Evolutionary conservation across 2,329 filamentous ascomycete genomes (phyloP).

Genomic region (Botrytis tulipae): DNA sequence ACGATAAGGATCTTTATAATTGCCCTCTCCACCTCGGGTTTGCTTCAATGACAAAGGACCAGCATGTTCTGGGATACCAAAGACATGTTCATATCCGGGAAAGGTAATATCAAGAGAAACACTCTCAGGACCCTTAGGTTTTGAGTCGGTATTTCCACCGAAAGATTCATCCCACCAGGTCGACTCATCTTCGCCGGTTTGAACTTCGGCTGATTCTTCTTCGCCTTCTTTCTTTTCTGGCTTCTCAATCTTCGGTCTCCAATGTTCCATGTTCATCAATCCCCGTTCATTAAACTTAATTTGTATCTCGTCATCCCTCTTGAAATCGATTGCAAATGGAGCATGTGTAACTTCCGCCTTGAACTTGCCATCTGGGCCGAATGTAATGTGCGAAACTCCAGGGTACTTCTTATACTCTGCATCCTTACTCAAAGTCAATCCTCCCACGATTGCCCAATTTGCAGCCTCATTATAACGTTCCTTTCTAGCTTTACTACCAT

Average conservation of each 20-base stretch:
- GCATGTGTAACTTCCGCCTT: constrained; percentile 80
- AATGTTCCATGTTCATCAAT: constrained; percentile 90
- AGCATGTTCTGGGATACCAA: constrained; percentile 90
- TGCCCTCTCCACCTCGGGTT: constrained; percentile 83
- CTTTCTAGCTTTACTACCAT: constrained; percentile 81
- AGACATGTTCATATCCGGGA: constrained; percentile 87
- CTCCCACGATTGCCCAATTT: constrained; percentile 82
- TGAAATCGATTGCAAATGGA: constrained; percentile 84
- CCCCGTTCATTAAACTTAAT: constrained; percentile 89
- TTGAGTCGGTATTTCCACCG: constrained; percentile 90
- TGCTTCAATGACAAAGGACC: constrained; percentile 84
- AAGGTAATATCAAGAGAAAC: constrained; percentile 90
- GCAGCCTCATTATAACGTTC: constrained; percentile 92
- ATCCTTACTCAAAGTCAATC: constrained; percentile 67
- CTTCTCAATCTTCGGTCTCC: constrained; percentile 79
- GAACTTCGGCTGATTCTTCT: constrained; percentile 41
- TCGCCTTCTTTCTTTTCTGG: constrained; percentile 39
- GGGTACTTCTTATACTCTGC: constrained; percentile 68
- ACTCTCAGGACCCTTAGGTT: constrained; percentile 92
- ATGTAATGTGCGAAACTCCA: constrained; percentile 70
- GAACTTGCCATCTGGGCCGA: constrained; percentile 72
- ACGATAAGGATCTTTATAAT: constrained; percentile 85
- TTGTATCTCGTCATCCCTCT: constrained; percentile 76
- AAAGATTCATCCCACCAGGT: constrained; percentile 99
- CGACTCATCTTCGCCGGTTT: constrained; percentile 67